A percentile compares a stretch with the other conserved stretches of the same genome.
Evolutionary conservation across 371 early-diverging fungal species (phyloP).

Genomic region (Rhizomucor pusillus): DNA sequence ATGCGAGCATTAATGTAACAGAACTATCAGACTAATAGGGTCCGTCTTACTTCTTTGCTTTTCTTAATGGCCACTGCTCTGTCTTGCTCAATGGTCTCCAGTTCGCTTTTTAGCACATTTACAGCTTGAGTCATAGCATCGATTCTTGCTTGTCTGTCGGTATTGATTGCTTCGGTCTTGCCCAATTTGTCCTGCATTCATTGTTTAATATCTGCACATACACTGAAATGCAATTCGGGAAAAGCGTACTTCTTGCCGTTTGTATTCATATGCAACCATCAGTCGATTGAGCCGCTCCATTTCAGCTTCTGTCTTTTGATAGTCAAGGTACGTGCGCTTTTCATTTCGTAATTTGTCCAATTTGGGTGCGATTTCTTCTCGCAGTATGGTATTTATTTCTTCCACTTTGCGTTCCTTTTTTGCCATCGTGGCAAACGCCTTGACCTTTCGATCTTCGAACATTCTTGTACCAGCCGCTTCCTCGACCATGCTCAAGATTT

Average conservation of each 20-base stretch:
- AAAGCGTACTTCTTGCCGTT: conserved; percentile 43
- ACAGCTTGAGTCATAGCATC: conserved; percentile 22
- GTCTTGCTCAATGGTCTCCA: conserved; percentile 46
- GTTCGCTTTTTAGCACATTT: conserved; percentile 43
- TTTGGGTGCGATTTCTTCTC: conserved; percentile 93
- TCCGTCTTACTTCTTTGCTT: conserved; percentile 28
- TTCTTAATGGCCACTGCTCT: conserved; percentile 38
- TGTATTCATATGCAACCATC: conserved; percentile 83
- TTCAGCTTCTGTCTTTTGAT: conserved; percentile 88
- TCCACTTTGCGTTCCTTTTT: conserved; percentile 96
- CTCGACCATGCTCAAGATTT: conserved; percentile 96
- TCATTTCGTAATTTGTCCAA: conserved; percentile 87
- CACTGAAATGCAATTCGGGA: not conserved
- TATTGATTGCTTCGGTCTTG: conserved; percentile 38
- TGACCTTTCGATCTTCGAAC: conserved; percentile 97
- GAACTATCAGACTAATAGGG: too few species aligned
- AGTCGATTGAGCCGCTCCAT: conserved; percentile 78
- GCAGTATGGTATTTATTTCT: conserved; percentile 84
- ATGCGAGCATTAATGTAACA: not conserved
- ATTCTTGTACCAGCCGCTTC: conserved; percentile 98
- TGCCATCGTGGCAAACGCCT: conserved; percentile 89
- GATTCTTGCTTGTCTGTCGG: conserved; percentile 26
- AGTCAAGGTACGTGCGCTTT: conserved; percentile 89
- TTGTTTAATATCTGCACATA: not conserved
- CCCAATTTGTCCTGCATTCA: conserved; percentile 29